Evolutionary conservation across 2,329 filamentous ascomycete species (phyloP).

Genomic region (Chrysosporium keratinophilum): DNA sequence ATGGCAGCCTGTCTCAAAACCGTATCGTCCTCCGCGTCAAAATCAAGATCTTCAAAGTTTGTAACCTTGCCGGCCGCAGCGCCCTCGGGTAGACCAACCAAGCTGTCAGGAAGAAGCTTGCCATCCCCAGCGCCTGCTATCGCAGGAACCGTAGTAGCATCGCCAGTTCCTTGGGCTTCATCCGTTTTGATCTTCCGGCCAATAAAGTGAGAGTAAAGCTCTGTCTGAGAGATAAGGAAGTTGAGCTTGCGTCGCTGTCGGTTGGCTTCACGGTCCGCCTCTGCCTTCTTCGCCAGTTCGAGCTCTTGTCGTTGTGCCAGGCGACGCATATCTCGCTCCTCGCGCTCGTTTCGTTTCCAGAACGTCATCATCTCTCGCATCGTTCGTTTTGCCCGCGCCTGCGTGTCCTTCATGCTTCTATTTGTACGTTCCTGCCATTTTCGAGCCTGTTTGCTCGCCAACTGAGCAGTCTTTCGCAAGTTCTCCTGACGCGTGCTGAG

Average conservation of each 20-base stretch:
- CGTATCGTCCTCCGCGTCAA: constrained; percentile 87
- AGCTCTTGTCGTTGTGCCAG: constrained; percentile 91
- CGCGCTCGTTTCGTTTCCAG: constrained; percentile 97
- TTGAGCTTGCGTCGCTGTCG: constrained; percentile 98
- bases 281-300: constrained; percentile 90
- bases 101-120: constrained; percentile 39
- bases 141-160: constrained; percentile 50
- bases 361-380: constrained; percentile 99
- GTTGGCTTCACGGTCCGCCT: constrained; percentile 94
- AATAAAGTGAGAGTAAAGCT: constrained; percentile 98
- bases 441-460: constrained; percentile 93
- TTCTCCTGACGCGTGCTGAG: constrained; percentile 86
- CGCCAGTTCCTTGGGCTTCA: constrained; percentile 80
- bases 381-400: constrained; percentile 89
- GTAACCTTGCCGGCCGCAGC: constrained; percentile 56
- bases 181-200: constrained; percentile 98
- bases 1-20: constrained; percentile 71
- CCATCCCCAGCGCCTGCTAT: constrained; percentile 38
- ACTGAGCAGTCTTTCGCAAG: constrained; percentile 89
- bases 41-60: constrained; percentile 87
- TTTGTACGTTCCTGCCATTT: constrained; percentile 96
- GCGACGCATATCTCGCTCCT: constrained; percentile 89
- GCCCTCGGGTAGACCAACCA: constrained; percentile 38
- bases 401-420: constrained; percentile 96
- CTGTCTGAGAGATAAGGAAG: constrained; percentile 97